phyloP scores from a whole-genome alignment of 1,284 basidiomycete genomes.

The Rhodotorula sp. region DNA sequence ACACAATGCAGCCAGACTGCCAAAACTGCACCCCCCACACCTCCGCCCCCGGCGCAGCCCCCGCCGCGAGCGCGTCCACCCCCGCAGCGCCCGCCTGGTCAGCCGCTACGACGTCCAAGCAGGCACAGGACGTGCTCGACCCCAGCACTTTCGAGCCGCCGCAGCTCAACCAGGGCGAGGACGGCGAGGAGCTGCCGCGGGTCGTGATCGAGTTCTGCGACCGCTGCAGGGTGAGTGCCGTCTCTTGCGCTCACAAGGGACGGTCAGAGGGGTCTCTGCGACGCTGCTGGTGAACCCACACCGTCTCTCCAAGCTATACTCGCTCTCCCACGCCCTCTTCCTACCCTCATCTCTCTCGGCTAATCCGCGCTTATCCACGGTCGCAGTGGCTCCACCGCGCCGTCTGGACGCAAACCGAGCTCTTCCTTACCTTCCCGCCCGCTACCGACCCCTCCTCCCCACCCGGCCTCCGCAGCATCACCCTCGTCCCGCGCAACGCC shows the following conservation, averaged over 20 bases:
- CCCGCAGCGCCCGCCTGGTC: background rate
- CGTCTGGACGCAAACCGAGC: constrained; percentile 82
- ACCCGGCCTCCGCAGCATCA: constrained; percentile 65
- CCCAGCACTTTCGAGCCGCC: constrained; percentile 27
- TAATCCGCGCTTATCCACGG: constrained; percentile 5
- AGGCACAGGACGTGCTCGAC: constrained; percentile 25
- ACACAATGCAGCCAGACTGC: too few relatives aligned
- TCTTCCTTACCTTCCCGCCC: constrained; percentile 82
- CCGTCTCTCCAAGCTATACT: too few relatives aligned
- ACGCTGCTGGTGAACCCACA: too few relatives aligned
- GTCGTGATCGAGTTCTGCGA: constrained; percentile 81
- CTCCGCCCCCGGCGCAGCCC: too few relatives aligned
- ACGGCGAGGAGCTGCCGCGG: constrained; percentile 38
- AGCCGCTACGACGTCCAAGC: background rate
- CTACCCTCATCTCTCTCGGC: background rate
- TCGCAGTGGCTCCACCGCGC: constrained; percentile 71
- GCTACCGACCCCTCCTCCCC: background rate
- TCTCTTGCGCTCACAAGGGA: too few relatives aligned
- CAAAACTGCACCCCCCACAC: too few relatives aligned
- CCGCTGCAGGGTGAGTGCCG: constrained; percentile 59
- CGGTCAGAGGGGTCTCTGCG: too few relatives aligned
- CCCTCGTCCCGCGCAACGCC: constrained; percentile 70
- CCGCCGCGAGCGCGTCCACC: background rate
- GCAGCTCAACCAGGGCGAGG: constrained; percentile 5
- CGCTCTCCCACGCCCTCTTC: constrained; percentile 13